These are phyloP conservation scores for Annona cherimola DNA, from an alignment of 164 flowering plant genomes.

Conservation along the genomic window DNA sequence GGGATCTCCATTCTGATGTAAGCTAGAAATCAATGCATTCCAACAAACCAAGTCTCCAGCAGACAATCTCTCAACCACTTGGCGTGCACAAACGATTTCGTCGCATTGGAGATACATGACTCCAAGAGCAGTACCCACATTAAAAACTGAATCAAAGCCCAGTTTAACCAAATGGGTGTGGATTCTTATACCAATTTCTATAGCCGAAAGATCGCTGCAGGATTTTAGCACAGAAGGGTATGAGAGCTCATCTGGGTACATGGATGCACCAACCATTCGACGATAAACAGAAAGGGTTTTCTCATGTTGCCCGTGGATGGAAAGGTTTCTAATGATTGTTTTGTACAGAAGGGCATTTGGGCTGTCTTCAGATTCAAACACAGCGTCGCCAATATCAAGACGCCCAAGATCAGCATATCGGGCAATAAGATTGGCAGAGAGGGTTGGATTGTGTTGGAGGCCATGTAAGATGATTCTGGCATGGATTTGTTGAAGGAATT, in stretches of 20 bases:
- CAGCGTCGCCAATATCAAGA: constrained; percentile 19
- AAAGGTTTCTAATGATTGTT: constrained; percentile 24
- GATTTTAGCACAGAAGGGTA: constrained; percentile 39
- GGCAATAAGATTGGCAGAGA: constrained; percentile 36
- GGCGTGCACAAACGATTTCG: constrained; percentile 7
- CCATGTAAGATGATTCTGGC: constrained; percentile 50
- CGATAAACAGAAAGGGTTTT: constrained; percentile 29
- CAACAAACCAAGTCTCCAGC: constrained; percentile 5
- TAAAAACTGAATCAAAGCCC: constrained; percentile 33
- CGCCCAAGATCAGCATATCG: constrained; percentile 37
- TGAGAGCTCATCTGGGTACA: constrained; percentile 42
- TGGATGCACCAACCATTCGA: constrained; percentile 28
- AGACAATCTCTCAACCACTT: constrained; percentile 16
- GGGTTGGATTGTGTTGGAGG: constrained; percentile 42
- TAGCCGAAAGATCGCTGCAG: constrained; percentile 23
- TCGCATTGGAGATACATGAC: constrained; percentile 22
- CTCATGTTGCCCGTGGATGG: constrained; percentile 22
- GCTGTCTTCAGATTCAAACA: constrained; percentile 23
- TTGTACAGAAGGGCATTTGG: constrained; percentile 27
- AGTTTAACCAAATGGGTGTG: constrained; percentile 40
- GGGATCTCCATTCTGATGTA: constrained; percentile 7
- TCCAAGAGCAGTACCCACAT: constrained; percentile 25
- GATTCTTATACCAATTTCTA: constrained; percentile 24
- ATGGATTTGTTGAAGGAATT: constrained; percentile 45
- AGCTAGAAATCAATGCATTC: constrained; percentile 11